A percentile compares a stretch with the other conserved stretches of the same genome.
Evolutionary conservation across 2,329 filamentous ascomycete genomes (phyloP).

Genomic region (Colletotrichum sidae): DNA sequence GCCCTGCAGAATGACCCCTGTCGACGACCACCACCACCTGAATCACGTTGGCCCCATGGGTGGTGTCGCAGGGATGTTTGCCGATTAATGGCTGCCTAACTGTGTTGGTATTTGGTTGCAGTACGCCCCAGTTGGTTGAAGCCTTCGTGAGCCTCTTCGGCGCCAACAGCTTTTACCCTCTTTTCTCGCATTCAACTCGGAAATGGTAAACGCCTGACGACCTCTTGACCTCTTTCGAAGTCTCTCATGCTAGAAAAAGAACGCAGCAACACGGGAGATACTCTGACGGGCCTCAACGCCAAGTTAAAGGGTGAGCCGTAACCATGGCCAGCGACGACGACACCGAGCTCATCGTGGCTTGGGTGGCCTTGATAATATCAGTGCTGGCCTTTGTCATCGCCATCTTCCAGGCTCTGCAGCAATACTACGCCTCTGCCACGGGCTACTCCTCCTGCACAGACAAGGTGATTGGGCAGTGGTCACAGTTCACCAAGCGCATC

Average conservation of each 20-base stretch:
- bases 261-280: background rate
- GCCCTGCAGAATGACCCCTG: conserved; percentile 15
- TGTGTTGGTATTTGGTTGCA: background rate
- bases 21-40: conserved; percentile 2
- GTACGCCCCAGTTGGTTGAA: background rate
- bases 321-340: background rate
- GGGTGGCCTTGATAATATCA: conserved; percentile 31
- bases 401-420: conserved; percentile 32
- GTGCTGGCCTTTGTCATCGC: conserved; percentile 32
- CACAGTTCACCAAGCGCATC: conserved; percentile 21
- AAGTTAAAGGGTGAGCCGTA: background rate
- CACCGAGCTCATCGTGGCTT: conserved; percentile 28
- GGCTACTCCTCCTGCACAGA: conserved; percentile 24
- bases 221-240: too few species aligned
- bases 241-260: too few species aligned
- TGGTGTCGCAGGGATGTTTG: background rate
- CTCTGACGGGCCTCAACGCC: background rate
- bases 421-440: conserved; percentile 31
- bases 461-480: conserved; percentile 32
- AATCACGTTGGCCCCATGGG: conserved; percentile 2
- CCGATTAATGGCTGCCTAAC: conserved; percentile 13
- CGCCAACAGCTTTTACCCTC: background rate
- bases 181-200: background rate
- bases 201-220: too few species aligned
- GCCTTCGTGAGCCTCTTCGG: conserved; percentile 2